Base-by-base conservation (phyloP, 2,329 filamentous ascomycete genomes). In the Aspergillus floridensis region DNA sequence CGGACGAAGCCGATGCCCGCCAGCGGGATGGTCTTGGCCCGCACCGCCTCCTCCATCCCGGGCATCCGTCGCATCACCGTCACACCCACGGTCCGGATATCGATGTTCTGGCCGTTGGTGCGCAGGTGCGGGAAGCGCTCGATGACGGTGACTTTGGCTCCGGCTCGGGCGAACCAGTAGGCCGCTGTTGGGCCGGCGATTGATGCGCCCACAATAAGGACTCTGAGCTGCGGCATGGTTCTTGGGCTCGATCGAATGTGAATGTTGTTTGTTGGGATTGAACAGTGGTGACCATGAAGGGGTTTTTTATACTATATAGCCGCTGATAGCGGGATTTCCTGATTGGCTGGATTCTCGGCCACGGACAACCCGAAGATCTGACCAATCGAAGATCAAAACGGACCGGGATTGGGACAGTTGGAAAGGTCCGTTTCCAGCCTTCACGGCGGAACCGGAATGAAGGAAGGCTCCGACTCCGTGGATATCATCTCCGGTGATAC, bases 151-250 rank as follows among this genome's bases (percentile, higher is more conserved):
- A 56, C 54, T 6, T 38, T 56, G 12, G 46, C 46, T 4, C 54
- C 54, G 44, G 46, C 26, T 50, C 31, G 46, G 5, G 54, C 26
- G 46, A 56, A 38, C 54, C 54, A 56, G 46, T 49, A 56, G 6
- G 54, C 54, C 12, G 46, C n/a, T 2, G 54, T 35, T 29, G 29
- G 46, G 12, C 54, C 54, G 35, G 54, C 54, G 16, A 56, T 31
- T 2, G 46, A 49, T 16, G 54, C 47, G 1, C 54, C 54, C 11
- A 49, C 46, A 2, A 56, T 19, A 5, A 56, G 54, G 5, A 50
- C 54, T n/a, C 21, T 56, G n/a, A 44, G 38, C 38, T 16, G 38
- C 5, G 38, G 16, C 38, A 44, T 44, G 1, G 10, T 19, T 3
- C 7, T 44, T 44, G 38, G 26, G 3, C 10, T 44, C 2, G 6